phyloP scores from a whole-genome alignment of 139 green algal species.

The Dunaliella primolecta region DNA sequence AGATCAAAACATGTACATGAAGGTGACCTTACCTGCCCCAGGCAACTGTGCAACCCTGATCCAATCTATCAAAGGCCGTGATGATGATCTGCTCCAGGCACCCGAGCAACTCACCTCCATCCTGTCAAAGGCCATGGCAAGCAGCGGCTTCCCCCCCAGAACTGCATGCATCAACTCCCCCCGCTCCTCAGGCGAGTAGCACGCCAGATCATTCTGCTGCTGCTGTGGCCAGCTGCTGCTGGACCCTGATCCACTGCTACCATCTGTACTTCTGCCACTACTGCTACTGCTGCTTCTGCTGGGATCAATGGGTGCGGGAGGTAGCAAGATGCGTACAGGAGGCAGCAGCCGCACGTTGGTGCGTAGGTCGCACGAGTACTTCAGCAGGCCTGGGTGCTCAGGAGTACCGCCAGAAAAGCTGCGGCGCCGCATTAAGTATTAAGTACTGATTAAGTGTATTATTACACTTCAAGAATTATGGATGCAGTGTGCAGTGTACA shows the following conservation, averaged over 20 bases:
- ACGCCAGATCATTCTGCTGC: not conserved
- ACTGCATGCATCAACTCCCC: conserved; percentile 61
- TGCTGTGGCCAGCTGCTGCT: not conserved
- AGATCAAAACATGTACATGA: no score
- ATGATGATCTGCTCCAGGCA: no score
- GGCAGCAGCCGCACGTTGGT: conserved; percentile 59
- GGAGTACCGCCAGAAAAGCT: conserved; percentile 76
- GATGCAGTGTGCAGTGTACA: no score
- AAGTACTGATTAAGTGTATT: no score
- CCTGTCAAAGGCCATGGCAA: conserved; percentile 74
- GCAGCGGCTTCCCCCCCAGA: conserved; percentile 64
- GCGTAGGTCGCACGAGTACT: conserved; percentile 74
- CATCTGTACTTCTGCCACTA: conserved; percentile 2
- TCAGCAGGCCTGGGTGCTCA: conserved; percentile 65
- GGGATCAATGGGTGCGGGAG: not conserved
- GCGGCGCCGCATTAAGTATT: no score
- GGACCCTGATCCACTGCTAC: conserved; percentile 5
- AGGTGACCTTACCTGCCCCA: no score
- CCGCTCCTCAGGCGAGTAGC: not conserved
- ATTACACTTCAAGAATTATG: no score
- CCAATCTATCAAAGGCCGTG: no score
- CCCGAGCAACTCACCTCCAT: conserved; percentile 68
- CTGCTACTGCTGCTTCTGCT: conserved; percentile 14
- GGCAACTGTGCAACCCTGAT: no score
- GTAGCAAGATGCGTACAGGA: conserved; percentile 33